Percentiles rank a stretch among this genome's conserved stretches.
phyloP scores from a whole-genome alignment of 2,329 filamentous ascomycete species.

The Rhinocladiella mackenziei region DNA sequence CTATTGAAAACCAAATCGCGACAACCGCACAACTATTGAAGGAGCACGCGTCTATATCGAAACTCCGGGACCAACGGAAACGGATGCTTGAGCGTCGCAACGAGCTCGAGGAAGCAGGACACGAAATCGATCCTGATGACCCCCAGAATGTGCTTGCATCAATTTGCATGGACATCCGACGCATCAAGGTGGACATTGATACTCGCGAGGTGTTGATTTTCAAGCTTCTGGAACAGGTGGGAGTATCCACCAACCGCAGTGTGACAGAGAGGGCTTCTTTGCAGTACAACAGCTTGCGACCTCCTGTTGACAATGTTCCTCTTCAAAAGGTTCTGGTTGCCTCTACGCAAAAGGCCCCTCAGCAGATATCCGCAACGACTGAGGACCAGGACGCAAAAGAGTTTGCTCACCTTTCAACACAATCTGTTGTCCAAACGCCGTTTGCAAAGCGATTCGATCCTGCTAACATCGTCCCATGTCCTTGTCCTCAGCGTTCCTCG shows the following conservation, averaged over 20 bases:
- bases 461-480: not conserved
- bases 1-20: conserved; percentile 37
- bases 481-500: conserved; percentile 2
- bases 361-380: not conserved
- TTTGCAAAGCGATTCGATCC: conserved; percentile 4
- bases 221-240: conserved; percentile 19
- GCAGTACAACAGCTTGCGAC: not conserved
- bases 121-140: conserved; percentile 22
- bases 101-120: conserved; percentile 29
- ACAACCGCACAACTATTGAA: conserved; percentile 33
- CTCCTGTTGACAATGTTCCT: not conserved
- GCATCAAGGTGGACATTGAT: conserved; percentile 20
- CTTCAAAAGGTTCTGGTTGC: conserved; percentile 27
- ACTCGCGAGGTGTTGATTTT: conserved; percentile 12
- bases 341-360: conserved; percentile 25
- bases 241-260: conserved; percentile 12
- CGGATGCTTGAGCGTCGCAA: conserved; percentile 32
- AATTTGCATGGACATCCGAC: conserved; percentile 19
- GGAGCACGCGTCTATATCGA: conserved; percentile 31
- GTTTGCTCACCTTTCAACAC: conserved; percentile 12
- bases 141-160: conserved; percentile 15
- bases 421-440: conserved; percentile 24
- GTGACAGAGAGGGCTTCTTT: conserved; percentile 1
- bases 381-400: conserved; percentile 1
- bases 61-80: conserved; percentile 12